Base-by-base conservation (phyloP, 441 rosid species). In the Sinapis alba region DNA sequence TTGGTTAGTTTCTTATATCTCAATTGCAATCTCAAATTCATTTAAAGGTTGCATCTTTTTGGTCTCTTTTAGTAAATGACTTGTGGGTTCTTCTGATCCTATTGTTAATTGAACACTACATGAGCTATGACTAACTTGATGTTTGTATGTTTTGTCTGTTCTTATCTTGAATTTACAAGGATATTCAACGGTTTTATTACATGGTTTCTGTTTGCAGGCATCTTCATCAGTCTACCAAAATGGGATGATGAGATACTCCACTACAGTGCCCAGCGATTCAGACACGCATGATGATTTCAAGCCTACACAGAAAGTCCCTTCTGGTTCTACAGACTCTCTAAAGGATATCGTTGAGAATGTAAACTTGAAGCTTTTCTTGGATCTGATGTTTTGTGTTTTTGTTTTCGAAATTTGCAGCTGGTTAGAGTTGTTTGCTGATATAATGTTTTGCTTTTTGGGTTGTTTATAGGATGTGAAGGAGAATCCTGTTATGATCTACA, bases 401-500 rank as follows among this genome's bases (percentile, higher is more conserved):
- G 7, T 6, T 36, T 45, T 2, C n/a, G 16, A 12, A 18, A 30
- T 81, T 56, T 4, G 76, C 28, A 60, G 13, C 51, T 62, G 18
- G 47, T 83, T 59, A 7, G 18, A 2, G 28, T 70, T 73, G 43
- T 16, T 53, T 26, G 20, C 18, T 41, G n/a, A 75, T 56, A 75
- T 56, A 16, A 0, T 50, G 11, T 34, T 69, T 57, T 26, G 28
- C 11, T 53, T 43, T n/a, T 53, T 36, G 62, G 79, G 5, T 13
- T 10, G 32, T 1, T 71, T 1, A n/a, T 78, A 96, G 98, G 99
- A 96, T 89, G 92, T 96, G 65, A 90, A 82, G 83, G 89, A 85
- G n/a, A 88, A 96, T 45, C 97, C 97, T 27, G 91, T 93, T 60
- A 91, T 95, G 95, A 80, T 95, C 43, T 95, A 91, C 86, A 95